These are phyloP conservation scores for Phytophthora niederhauseri DNA, from an alignment of 352 stramenopile genomes.

Conservation along the genomic window DNA sequence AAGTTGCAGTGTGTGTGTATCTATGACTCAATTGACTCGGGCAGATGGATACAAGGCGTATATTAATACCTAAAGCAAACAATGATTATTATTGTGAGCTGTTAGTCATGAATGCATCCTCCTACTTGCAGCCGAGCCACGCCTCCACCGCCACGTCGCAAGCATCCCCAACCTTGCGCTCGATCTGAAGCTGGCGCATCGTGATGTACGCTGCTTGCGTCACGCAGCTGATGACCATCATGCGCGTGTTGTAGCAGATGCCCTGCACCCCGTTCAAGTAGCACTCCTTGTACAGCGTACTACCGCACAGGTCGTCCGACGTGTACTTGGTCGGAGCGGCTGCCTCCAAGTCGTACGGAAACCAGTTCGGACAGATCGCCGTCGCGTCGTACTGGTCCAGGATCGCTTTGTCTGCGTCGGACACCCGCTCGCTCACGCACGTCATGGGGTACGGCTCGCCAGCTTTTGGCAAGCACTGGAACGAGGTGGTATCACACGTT, in stretches of 20 bases:
- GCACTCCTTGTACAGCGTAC: slow-evolving; percentile 44
- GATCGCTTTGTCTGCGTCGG: slow-evolving; percentile 24
- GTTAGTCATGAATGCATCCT: neutral
- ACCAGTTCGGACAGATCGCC: slow-evolving; percentile 25
- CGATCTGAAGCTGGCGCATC: slow-evolving; percentile 45
- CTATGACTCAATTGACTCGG: neutral
- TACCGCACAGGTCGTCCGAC: slow-evolving; percentile 36
- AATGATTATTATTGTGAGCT: too few species aligned
- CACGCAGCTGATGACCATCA: slow-evolving; percentile 51
- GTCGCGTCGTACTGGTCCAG: slow-evolving; percentile 16
- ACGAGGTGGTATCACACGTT: slow-evolving; percentile 29
- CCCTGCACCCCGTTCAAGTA: slow-evolving; percentile 25
- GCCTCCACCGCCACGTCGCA: slow-evolving; percentile 38
- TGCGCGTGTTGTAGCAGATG: slow-evolving; percentile 53
- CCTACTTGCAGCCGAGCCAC: slow-evolving; percentile 42
- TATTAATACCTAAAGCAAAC: too few species aligned
- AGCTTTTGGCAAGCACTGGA: slow-evolving; percentile 30
- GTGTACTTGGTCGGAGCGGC: slow-evolving; percentile 28
- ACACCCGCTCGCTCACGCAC: slow-evolving; percentile 29
- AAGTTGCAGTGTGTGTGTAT: neutral
- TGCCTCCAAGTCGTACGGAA: slow-evolving; percentile 28
- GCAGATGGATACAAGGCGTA: too few species aligned
- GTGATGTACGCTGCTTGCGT: slow-evolving; percentile 28
- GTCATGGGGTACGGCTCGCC: slow-evolving; percentile 30
- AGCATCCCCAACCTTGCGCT: slow-evolving; percentile 28